phyloP scores from a whole-genome alignment of 2,329 filamentous ascomycete genomes.

The Neopestalotiopsis sp. region DNA sequence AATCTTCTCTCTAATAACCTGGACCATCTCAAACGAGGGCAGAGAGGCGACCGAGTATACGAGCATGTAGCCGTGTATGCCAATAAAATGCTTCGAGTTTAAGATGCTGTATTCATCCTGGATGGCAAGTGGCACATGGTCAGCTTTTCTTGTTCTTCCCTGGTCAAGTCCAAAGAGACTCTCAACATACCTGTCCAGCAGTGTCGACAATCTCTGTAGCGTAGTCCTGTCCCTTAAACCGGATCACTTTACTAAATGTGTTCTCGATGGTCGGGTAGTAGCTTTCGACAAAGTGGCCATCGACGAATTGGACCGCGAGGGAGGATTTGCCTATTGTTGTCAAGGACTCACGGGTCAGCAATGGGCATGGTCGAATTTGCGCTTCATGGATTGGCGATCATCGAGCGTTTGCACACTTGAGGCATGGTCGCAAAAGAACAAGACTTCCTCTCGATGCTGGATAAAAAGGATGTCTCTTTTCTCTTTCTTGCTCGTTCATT shows the following conservation, averaged over 20 bases:
- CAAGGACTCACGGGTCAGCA: slow-evolving; percentile 10
- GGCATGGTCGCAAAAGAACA: background rate
- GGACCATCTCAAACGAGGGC: slow-evolving; percentile 96
- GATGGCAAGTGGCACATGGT: slow-evolving; percentile 20
- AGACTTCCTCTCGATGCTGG: background rate
- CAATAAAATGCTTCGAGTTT: slow-evolving; percentile 98
- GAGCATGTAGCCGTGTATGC: slow-evolving; percentile 98
- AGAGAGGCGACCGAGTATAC: slow-evolving; percentile 96
- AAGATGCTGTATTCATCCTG: slow-evolving; percentile 98
- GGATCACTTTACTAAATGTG: slow-evolving; percentile 95
- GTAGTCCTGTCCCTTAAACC: slow-evolving; percentile 90
- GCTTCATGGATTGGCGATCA: background rate
- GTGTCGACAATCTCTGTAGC: slow-evolving; percentile 98
- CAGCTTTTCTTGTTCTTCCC: slow-evolving; percentile 13
- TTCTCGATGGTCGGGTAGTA: slow-evolving; percentile 99
- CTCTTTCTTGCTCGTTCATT: background rate
- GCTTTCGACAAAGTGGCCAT: slow-evolving; percentile 97
- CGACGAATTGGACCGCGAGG: slow-evolving; percentile 94
- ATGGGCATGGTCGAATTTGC: background rate
- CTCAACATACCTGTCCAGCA: slow-evolving; percentile 77
- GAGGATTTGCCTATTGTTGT: slow-evolving; percentile 83
- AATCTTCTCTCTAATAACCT: slow-evolving; percentile 96
- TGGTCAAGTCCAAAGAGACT: background rate
- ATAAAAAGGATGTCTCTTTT: background rate
- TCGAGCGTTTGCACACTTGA: slow-evolving; percentile 8